phyloP scores from a whole-genome alignment of 2,329 filamentous ascomycete species.

The Talaromyces pinophilus region DNA sequence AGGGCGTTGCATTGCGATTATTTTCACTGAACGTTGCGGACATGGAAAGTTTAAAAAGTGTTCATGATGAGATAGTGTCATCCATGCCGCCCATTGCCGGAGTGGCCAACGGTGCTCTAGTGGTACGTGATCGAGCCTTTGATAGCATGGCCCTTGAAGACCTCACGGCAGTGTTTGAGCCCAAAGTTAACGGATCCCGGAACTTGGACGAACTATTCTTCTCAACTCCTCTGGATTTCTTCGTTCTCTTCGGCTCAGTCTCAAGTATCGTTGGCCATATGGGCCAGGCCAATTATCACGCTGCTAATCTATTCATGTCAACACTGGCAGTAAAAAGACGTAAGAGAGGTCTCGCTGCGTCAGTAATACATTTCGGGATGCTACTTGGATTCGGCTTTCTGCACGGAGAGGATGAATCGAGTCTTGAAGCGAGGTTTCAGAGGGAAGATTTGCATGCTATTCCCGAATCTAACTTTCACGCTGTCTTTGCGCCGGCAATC shows the following conservation, averaged over 20 bases:
- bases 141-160: conserved; percentile 35
- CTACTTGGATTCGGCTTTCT: conserved; percentile 34
- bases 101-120: conserved; percentile 42
- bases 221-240: conserved; percentile 39
- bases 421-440: conserved; percentile 9
- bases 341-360: conserved; percentile 23
- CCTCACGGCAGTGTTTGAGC: conserved; percentile 33
- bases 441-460: conserved; percentile 9
- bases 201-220: conserved; percentile 29
- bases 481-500: conserved; percentile 56
- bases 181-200: conserved; percentile 44
- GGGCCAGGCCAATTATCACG: conserved; percentile 44
- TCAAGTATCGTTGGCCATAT: conserved; percentile 29
- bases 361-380: conserved; percentile 34
- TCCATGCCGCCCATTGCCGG: conserved; percentile 38
- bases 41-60: conserved; percentile 1
- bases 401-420: conserved; percentile 1
- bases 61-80: not conserved
- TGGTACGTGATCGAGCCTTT: conserved; percentile 40
- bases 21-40: conserved; percentile 10
- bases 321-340: conserved; percentile 24
- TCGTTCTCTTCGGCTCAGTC: conserved; percentile 40
- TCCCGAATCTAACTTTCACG: conserved; percentile 55
- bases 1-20: not conserved
- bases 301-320: conserved; percentile 30